Conservation (phyloP, 176 grass and related monocot species). For the Elymus sibiricus region DNA sequence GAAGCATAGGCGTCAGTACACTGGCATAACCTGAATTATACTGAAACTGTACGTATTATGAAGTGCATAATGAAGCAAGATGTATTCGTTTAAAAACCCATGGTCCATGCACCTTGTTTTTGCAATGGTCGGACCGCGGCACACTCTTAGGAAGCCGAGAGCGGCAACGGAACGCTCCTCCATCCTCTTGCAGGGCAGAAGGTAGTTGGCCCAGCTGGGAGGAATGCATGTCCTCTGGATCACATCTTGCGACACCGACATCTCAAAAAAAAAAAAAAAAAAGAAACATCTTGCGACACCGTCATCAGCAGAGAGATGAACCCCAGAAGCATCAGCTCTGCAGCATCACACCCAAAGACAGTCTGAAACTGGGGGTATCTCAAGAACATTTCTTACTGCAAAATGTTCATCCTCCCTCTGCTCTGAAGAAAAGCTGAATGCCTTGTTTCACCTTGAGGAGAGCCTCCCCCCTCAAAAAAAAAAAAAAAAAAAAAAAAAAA, state of each 20-base stretch:
- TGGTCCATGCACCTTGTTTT: conserved; percentile 38
- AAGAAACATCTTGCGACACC: conserved; percentile 65
- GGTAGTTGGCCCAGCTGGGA: conserved; percentile 42
- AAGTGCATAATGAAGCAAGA: neutral
- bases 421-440: neutral
- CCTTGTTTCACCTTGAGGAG: too few species aligned
- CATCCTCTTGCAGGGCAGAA: conserved; percentile 61
- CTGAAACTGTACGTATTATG: neutral
- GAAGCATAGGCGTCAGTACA: neutral
- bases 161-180: conserved; percentile 22
- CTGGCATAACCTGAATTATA: neutral
- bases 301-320: conserved; percentile 95
- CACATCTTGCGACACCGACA: conserved; percentile 70
- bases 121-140: conserved; percentile 35
- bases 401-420: neutral
- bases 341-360: neutral
- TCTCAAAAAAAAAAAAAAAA: too few species aligned
- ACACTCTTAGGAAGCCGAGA: conserved; percentile 15
- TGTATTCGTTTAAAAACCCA: neutral
- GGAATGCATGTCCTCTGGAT: conserved; percentile 78
- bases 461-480: too few species aligned
- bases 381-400: too few species aligned
- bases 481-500: too few species aligned
- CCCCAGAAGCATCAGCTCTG: conserved; percentile 91
- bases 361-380: too few species aligned